Conservation (phyloP, 176 grass and related monocot genomes). For the Olyra latifolia region DNA sequence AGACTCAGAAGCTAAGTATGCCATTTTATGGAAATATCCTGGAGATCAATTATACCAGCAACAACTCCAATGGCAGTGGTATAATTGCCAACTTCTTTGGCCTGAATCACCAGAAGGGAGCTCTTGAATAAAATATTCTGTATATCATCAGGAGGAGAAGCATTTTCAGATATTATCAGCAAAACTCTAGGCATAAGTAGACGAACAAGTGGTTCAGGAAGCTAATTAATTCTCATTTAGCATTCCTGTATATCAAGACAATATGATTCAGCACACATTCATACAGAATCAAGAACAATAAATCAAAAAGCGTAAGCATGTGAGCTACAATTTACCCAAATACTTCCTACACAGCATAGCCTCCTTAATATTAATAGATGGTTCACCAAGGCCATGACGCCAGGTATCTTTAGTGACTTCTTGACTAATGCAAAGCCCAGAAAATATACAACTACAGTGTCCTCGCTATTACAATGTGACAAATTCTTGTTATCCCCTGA, state of each 20-base stretch:
- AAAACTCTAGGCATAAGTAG: neutral
- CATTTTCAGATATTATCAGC: neutral
- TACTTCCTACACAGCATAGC: too few species aligned
- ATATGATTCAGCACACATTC: neutral
- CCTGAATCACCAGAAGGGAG: conserved; percentile 73
- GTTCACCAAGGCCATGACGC: too few species aligned
- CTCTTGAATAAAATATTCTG: conserved; percentile 69
- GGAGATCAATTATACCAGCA: conserved; percentile 60
- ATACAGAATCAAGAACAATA: neutral
- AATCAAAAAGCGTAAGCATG: neutral
- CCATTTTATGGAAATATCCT: conserved; percentile 56
- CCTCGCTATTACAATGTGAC: too few species aligned
- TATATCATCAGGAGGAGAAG: conserved; percentile 31
- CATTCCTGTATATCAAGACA: neutral
- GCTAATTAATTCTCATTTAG: neutral
- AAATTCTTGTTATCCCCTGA: too few species aligned
- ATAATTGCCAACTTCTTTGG: conserved; percentile 71
- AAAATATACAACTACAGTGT: too few species aligned
- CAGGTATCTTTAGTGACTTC: too few species aligned
- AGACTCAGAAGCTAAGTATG: conserved; percentile 3
- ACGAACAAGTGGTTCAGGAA: neutral
- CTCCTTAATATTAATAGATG: too few species aligned
- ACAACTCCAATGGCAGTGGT: conserved; percentile 73
- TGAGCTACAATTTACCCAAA: neutral
- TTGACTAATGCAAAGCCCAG: too few species aligned